A percentile compares a stretch with the other conserved stretches of the same genome.
Conservation (phyloP, 345 rosid genomes). For the Erodium maritimum region DNA sequence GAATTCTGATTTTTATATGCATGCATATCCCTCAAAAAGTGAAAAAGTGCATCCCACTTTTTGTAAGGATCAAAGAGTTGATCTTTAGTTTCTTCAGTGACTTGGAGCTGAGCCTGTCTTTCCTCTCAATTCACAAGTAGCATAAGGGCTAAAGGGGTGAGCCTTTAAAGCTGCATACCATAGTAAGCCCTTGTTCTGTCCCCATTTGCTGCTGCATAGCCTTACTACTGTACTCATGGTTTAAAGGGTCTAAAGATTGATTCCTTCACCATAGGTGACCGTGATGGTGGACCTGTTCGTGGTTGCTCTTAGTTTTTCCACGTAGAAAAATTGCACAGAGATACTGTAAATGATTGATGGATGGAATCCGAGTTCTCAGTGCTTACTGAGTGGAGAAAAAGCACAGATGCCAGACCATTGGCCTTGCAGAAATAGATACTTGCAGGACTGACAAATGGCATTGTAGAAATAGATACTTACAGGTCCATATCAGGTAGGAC, state of each 20-base stretch:
- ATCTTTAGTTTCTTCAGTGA: background rate
- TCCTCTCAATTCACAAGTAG: background rate
- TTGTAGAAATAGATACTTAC: constrained; percentile 9
- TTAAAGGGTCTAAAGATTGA: background rate
- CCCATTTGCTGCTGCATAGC: too few species aligned
- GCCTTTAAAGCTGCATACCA: background rate
- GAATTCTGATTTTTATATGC: background rate
- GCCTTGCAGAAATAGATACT: constrained; percentile 11
- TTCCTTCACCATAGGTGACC: background rate
- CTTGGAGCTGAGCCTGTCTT: background rate
- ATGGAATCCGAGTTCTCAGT: background rate
- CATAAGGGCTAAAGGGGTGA: background rate
- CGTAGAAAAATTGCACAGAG: background rate
- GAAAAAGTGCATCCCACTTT: constrained; percentile 13
- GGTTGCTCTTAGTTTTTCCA: background rate
- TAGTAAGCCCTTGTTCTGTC: too few species aligned
- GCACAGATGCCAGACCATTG: constrained; percentile 11
- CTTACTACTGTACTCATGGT: too few species aligned
- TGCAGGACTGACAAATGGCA: background rate
- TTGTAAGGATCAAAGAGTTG: constrained; percentile 4
- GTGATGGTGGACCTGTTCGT: background rate
- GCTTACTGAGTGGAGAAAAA: constrained; percentile 8
- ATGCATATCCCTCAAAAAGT: constrained; percentile 7
- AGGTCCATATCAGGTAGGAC: constrained; percentile 6
- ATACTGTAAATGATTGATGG: background rate